Evolutionary conservation across 2,329 filamentous ascomycete species (phyloP), one percentile per base, ranked within the genome.

Genomic region (Cryphonectria carpinicola): DNA sequence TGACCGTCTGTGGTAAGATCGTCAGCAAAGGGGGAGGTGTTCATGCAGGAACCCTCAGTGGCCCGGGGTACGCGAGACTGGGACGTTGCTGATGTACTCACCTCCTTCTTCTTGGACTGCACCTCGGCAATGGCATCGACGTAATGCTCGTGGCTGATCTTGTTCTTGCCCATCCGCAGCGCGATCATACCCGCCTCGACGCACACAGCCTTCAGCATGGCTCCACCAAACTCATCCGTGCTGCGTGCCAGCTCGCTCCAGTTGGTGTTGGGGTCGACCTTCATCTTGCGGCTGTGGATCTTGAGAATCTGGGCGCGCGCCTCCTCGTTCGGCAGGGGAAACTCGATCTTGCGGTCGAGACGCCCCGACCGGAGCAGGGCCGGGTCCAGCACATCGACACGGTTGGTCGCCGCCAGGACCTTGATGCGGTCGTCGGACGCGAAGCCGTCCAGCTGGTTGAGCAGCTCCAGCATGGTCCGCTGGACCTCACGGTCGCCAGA

Each of bases 131-230:
- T 98, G 72, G 96, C 96, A 85, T 99, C 96, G 66, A 99, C 96
- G 79, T 98, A 99, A 82, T 99, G 94, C 85, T 99, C 96, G 81
- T 99, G 96, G 72, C 92, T 93, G 79, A 99, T 96, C 88, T 98
- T 98, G 83, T 92, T 94, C 87, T 97, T 95, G 73, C 96, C 96
- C 81, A 92, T 94, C 76, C 96, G 89, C 79, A 99, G 85, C 39
- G 96, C 96, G 83, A 99, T 99, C 96, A 99, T 99, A 80, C 96
- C 96, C 66, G 96, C 96, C 85, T 99, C 96, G 37, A 99, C 96
- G 81, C 96, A 99, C 32, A 99, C 96, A 60, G 96, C 96, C 88
- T 99, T 99, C 76, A 99, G 85, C 90, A 97, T 95, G 72, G 96
- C 96, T 80, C 96, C 96, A 71, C 96, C 96, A 80, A 99, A 99